Evolutionary conservation across 2,329 filamentous ascomycete species (phyloP), one percentile per base, ranked within the genome.

Genomic region (Talaromyces sp.): DNA sequence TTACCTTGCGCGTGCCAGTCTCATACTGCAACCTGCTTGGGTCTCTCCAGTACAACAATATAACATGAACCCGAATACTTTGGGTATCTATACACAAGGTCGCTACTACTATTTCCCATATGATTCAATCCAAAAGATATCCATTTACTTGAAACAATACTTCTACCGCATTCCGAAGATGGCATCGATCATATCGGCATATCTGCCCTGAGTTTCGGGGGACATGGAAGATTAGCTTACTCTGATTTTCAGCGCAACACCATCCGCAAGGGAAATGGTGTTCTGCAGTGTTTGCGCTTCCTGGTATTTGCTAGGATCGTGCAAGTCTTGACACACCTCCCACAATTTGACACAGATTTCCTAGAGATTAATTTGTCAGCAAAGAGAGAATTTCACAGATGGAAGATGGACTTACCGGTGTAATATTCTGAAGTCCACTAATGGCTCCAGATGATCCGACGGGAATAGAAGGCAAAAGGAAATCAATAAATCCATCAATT

Each of bases 401-500:
- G 6, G 34, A 45, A 13, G 5, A 43, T 43, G 8, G 8, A 47
- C 58, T 19, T 34, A 60, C 61, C 34, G 61, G 61, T 29, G 61
- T 47, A 63, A 63, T 63, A 45, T 63, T 63, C 15, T 47, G 61
- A 17, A 63, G 5, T 1, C 61, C 61, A 22, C 61, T 63, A 11
- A 63, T 63, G 1, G 61, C 61, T 2, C 61, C 61, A 10, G 61
- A 63, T 11, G 49, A 63, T 2, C 61, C 61, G 19, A 63, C 61
- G 29, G 61, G 22, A 19, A 63, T 36, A 19, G 61, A 63, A 10
- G 61, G 61, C 3, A 63, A 36, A n/a, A 63, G 61, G 17, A 63
- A 63, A 56, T 63, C 61, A 45, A 63, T 63, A n/a, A 63, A 63
- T 6, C 61, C 61, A 17, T 63, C 61, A 34, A 63, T 63, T 15